Base-by-base conservation (phyloP, 2,329 filamentous ascomycete genomes). In the Coniochaeta sp. region DNA sequence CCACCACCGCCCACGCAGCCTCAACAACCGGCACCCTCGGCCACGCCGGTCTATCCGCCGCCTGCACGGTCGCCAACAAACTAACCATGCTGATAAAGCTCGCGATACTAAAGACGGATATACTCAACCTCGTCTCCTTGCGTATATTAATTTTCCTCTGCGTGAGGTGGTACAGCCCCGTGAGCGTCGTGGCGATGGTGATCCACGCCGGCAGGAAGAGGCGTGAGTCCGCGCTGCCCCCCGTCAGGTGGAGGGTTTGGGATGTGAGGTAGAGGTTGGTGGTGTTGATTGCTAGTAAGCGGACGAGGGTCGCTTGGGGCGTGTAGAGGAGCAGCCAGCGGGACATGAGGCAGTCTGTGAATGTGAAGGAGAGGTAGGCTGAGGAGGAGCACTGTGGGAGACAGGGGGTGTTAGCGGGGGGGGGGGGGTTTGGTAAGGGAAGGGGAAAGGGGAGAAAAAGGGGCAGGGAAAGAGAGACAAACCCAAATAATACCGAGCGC, bases 311-410 rank as follows among this genome's bases (percentile, higher is more conserved):
- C 48, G 88, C 89, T 66, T 83, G 81, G 2, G 89, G 87, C 13
- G 88, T 90, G 70, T 92, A 94, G 67, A 91, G 86, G 59, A 92
- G 77, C 60, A 94, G 84, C 89, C 87, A 91, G 69, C 88, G 76
- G 55, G 86, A 90, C 87, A 91, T 91, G 61, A 91, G 79, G 67
- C 87, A 89, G 69, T 91, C 87, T 52, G 86, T 88, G 65, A 91
- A 91, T 72, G 89, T 88, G 68, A 89, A 91, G 49, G 86, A 87
- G 54, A 91, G 77, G 67, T 90, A 89, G 51, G 85, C 87, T 18
- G 86, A 88, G 53, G 86, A 84, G 62, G 81, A 83, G 71, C 86
- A 90, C 87, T 89, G 61, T n/a, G 20, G 26, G 6, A 12, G 33
- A 20, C 22, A 42, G 16, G 13, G 18, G 10, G 10, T 42, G 27